Base-by-base conservation (phyloP, 2,329 filamentous ascomycete genomes). In the Reticulascus tulasneorum region DNA sequence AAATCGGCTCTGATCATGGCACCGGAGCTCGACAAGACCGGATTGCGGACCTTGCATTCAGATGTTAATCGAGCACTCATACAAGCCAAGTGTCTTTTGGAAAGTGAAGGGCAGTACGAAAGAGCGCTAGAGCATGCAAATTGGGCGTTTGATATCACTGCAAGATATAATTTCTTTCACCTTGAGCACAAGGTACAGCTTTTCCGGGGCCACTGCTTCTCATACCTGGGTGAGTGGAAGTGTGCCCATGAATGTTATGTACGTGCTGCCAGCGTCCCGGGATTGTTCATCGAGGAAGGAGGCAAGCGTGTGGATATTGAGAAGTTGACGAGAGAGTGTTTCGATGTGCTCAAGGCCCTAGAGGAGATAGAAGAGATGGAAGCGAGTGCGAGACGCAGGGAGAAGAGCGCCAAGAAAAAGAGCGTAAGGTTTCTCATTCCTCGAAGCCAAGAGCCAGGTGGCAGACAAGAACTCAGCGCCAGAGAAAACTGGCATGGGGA, bases 121-220 rank as follows among this genome's bases (percentile, higher is more conserved):
- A n/a, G n/a, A n/a, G 49, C 49, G 16, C 47, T 52, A 11, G 29
- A 31, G 13, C 28, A 37, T 15, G 49, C 49, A 4, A 42, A 50
- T 37, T 26, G 42, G 11, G 49, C 47, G 9, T 29, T 45, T 13
- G 31, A 37, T 8, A 33, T 44, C n/a, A 48, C 49, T 13, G 26
- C 38, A 8, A 25, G 34, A 12, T 29, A 35, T n/a, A 17, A 26
- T 17, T 32, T 42, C 20, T 40, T 37, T 11, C 45, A 49, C 9
- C 36, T 49, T 13, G 40, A 45, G 23, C 47, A 48, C 3, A 44
- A 47, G 17, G 46, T 42, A 3, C 39, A 51, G 16, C 37, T 52
- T 5, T 50, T 47, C 30, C 44, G 48, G 9, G 52, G 50, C 10
- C 50, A 54, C 33, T 47, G 46, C 26, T 45, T 49, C 19, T 37